These are phyloP conservation scores for Chaetomiaceae sp. DNA, from an alignment of 2,329 filamentous ascomycete species.

Conservation along the genomic window DNA sequence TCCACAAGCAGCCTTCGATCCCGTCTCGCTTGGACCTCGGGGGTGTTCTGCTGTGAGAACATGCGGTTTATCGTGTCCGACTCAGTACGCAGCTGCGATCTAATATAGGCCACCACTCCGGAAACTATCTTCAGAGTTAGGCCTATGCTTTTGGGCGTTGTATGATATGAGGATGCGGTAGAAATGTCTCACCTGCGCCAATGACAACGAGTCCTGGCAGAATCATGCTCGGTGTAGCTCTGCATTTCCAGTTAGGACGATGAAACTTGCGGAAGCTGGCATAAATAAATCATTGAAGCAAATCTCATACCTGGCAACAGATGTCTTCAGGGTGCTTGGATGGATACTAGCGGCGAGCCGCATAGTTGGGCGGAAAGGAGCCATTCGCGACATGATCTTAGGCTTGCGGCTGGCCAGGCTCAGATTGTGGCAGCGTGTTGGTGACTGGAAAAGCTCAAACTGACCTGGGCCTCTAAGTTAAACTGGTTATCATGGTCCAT, in stretches of 20 bases:
- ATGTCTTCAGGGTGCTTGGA: neutral
- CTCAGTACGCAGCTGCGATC: constrained; percentile 20
- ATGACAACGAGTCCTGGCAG: constrained; percentile 8
- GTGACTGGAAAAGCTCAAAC: too few species aligned
- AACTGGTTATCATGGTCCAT: too few species aligned
- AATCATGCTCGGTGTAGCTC: neutral
- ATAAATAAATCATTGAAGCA: too few species aligned
- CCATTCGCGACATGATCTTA: neutral
- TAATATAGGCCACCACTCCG: constrained; percentile 19
- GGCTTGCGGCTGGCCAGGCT: too few species aligned
- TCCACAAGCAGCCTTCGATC: constrained; percentile 17
- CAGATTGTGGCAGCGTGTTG: too few species aligned
- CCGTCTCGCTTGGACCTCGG: constrained; percentile 13
- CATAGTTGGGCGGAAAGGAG: constrained; percentile 17
- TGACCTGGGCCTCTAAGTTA: too few species aligned
- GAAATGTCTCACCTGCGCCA: neutral
- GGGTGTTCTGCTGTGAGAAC: constrained; percentile 23
- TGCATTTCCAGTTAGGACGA: neutral
- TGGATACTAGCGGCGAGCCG: constrained; percentile 1
- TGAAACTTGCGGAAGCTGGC: too few species aligned
- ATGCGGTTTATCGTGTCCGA: constrained; percentile 21
- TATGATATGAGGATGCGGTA: too few species aligned
- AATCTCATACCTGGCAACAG: constrained; percentile 10
- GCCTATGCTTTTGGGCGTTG: neutral
- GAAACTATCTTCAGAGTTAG: constrained; percentile 14